Evolutionary conservation across 495 filamentous ascomycete species (phyloP).

Genomic region (Aspergillus hancockii): DNA sequence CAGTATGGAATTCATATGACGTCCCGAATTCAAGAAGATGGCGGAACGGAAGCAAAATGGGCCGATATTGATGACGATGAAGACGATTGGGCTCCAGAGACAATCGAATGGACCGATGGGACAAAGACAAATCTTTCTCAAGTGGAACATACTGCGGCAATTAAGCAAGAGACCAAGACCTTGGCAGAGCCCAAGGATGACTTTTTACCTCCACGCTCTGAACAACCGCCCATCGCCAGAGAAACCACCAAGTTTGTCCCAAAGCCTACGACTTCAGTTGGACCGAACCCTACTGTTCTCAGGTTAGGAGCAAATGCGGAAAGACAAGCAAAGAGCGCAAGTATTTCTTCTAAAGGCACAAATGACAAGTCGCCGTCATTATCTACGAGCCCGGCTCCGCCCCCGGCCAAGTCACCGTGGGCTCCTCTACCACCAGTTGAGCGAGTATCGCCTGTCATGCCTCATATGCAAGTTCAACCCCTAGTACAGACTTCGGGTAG

Average conservation of each 20-base stretch:
- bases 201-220: conserved; percentile 16
- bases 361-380: conserved; percentile 76
- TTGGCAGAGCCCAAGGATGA: conserved; percentile 31
- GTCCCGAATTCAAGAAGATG: conserved; percentile 81
- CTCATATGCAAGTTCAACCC: conserved; percentile 40
- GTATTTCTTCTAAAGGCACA: conserved; percentile 65
- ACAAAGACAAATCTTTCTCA: conserved; percentile 85
- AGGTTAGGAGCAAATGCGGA: conserved; percentile 52
- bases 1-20: conserved; percentile 97
- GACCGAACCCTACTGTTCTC: conserved; percentile 56
- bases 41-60: conserved; percentile 88
- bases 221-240: conserved; percentile 25
- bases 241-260: conserved; percentile 37
- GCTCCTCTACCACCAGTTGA: conserved; percentile 82
- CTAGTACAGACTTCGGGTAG: conserved; percentile 29
- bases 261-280: conserved; percentile 51
- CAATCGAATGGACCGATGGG: conserved; percentile 95
- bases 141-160: conserved; percentile 32
- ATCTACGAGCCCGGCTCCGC: conserved; percentile 74
- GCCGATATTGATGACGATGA: conserved; percentile 99
- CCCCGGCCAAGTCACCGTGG: conserved; percentile 88
- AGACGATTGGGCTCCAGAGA: conserved; percentile 96
- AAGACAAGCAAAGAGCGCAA: conserved; percentile 50
- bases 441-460: conserved; percentile 68
- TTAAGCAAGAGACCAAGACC: conserved; percentile 21